These are phyloP conservation scores for Tetrapyrgos nigripes DNA, from an alignment of 1,284 basidiomycete species.

Conservation along the genomic window DNA sequence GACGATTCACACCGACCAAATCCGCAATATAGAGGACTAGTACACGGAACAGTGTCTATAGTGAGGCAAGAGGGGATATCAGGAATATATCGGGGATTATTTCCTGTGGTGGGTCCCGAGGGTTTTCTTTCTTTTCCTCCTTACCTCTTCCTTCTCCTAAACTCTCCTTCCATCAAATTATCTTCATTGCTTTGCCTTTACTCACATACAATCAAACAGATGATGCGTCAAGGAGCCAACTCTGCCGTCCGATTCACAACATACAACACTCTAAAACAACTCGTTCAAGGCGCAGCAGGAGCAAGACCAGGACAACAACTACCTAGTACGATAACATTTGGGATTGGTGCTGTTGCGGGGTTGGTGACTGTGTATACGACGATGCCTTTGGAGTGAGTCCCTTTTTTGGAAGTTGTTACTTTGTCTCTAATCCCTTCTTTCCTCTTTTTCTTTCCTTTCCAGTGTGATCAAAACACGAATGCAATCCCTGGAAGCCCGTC, in stretches of 20 bases:
- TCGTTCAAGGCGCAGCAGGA: slow-evolving; percentile 78
- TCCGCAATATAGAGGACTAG: slow-evolving; percentile 88
- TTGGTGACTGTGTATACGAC: slow-evolving; percentile 95
- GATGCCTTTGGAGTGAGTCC: slow-evolving; percentile 91
- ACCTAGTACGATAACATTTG: slow-evolving; percentile 91
- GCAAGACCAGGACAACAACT: slow-evolving; percentile 83
- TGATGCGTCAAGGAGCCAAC: slow-evolving; percentile 98
- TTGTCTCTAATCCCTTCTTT: background rate
- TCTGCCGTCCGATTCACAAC: slow-evolving; percentile 97
- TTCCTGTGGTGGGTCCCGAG: slow-evolving; percentile 92
- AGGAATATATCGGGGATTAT: slow-evolving; percentile 91
- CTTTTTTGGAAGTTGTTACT: background rate
- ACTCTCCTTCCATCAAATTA: background rate
- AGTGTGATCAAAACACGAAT: slow-evolving; percentile 98
- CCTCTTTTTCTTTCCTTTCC: slow-evolving; percentile 14
- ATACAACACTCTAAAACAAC: slow-evolving; percentile 92
- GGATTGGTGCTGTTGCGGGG: slow-evolving; percentile 92
- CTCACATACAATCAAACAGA: too few species aligned
- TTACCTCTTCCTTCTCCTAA: background rate
- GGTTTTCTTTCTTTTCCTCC: background rate
- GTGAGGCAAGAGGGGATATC: slow-evolving; percentile 83
- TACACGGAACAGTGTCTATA: slow-evolving; percentile 87
- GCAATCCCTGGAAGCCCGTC: slow-evolving; percentile 88
- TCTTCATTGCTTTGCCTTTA: slow-evolving; percentile 3
- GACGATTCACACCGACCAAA: slow-evolving; percentile 89